Base-by-base conservation (phyloP, 169 alveolate genomes). In the Eimeria sp. region DNA sequence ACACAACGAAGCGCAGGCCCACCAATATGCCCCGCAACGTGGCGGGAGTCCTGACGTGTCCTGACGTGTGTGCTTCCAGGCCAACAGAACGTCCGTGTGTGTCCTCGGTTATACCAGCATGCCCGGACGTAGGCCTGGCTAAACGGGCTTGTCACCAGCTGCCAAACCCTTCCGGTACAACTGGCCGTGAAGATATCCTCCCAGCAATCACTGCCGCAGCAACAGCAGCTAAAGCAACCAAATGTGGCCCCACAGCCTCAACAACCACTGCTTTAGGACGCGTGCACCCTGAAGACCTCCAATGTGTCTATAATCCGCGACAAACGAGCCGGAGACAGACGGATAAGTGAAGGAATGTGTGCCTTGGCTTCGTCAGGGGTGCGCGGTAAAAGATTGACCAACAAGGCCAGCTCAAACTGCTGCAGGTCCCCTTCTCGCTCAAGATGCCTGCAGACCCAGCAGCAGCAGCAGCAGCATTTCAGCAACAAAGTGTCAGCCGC, bases 301-400 rank as follows among this genome's bases (percentile, higher is more conserved):
- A 97, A 97, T 46, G 95, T 95, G 90, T 95, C 97, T 56, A 97
- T 76, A 43, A 97, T 95, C 43, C 97, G 97, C 40, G 95, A 87
- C 6, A 97, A 90, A 37, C 97, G 97, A 46, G 95, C 97, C 6
- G 91, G 95, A 40, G 96, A 89, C 64, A 97, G 74, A 16, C 98
- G 96, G 83, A 89, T 95, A 40, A 97, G 95, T 9, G 98, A 95
- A n/a, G 98, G 98, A 62, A 97, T 97, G 60, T 95, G 97, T 46
- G 97, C 98, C 97, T 97, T 98, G n/a, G 99, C 99, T 78, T 98
- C 99, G 83, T 97, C 98, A 4, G 97, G 97, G 8, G 99, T 97
- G 83, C 98, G 98, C 40, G 99, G 99, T 33, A 98, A 95, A 40
- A 98, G 95, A 83, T 98, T 98, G 25, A 98, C 99, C 94, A 98